A percentile compares a stretch with the other conserved stretches of the same genome.
Evolutionary conservation across 257 asterid genomes (phyloP).

Genomic region (Solanum rostratum): DNA sequence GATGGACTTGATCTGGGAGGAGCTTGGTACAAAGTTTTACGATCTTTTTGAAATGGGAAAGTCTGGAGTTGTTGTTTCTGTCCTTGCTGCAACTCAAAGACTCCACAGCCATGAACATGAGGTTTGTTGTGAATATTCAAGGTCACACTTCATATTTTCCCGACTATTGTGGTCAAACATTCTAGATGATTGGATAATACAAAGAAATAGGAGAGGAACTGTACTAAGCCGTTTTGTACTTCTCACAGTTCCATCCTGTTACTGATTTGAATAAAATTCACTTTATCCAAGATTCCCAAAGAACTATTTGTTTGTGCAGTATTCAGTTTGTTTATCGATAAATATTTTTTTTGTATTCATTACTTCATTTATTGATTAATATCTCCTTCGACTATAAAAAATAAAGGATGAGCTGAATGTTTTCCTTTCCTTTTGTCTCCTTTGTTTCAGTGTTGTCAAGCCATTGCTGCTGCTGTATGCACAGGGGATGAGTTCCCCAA

Average conservation of each 20-base stretch:
- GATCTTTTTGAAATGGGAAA: slow-evolving; percentile 72
- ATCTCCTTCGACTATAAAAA: neutral
- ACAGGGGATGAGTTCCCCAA: slow-evolving; percentile 40
- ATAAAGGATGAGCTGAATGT: neutral
- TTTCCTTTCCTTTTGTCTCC: neutral
- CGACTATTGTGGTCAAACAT: neutral
- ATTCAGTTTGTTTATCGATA: neutral
- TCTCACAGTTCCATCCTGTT: neutral
- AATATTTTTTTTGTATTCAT: neutral
- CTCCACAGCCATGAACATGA: slow-evolving; percentile 51
- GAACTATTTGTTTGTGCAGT: neutral
- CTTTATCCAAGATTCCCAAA: neutral
- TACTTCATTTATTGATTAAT: neutral
- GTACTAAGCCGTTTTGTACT: neutral
- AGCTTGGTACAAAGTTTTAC: slow-evolving; percentile 56
- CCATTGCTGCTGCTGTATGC: slow-evolving; percentile 74
- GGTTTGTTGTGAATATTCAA: slow-evolving; percentile 23
- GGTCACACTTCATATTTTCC: neutral
- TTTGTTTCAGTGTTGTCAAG: slow-evolving; percentile 65
- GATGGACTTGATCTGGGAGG: slow-evolving; percentile 71
- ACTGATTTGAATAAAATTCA: neutral
- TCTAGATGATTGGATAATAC: neutral
- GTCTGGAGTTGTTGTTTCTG: slow-evolving; percentile 87
- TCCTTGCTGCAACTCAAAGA: slow-evolving; percentile 74
- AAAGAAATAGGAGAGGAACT: neutral